Evolutionary conservation across 495 filamentous ascomycete species (phyloP), one percentile per base, ranked within the genome.

Genomic region (Rhypophila decipiens): DNA sequence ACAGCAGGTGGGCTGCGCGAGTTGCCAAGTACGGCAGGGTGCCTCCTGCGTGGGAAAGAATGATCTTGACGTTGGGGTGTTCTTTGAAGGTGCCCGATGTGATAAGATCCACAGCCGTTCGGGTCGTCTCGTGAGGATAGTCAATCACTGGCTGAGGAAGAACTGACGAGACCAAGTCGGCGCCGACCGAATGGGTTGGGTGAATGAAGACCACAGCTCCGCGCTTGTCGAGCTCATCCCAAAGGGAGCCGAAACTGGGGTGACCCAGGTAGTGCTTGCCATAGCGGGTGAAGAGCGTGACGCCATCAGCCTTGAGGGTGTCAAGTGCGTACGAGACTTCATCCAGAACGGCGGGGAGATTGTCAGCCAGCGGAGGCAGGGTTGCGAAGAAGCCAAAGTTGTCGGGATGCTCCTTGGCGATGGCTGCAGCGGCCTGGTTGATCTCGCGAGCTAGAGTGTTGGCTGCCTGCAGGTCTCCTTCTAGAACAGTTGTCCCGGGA

Each of bases 1-100:
- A 23, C 19, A 5, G 24, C 38, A 49, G 38, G 46, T 42, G 24
- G 36, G 39, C 44, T 4, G 33, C 33, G 22, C 50, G 44, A 22
- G 18, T 7, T 13, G 37, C 18, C 17, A 78, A 42, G 40, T 68
- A 73, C 1, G 75, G 71, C 5, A 80, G 51, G 0, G 74, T 70
- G 1, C 76, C 76, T 1, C 76, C 77, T 0, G 65, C 75, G 48
- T 82, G 77, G 0, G 69, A 71, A 2, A 80, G 62, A 24, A 80
- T 78, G 35, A 77, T 65, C 42, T 74, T 73, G 58, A 64, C 66
- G 44, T 65, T 44, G 5, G 64, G 65, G 49, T 52, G 60, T 2
- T 60, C 55, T 0, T 18, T 34, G 1, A 56, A 20, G 1, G 55
- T 66, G 5, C 59, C 55, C 9, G 42, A 51, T 24, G 59, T 22